phyloP scores from a whole-genome alignment of 305 asterid species.

The Solanum chacoense region DNA sequence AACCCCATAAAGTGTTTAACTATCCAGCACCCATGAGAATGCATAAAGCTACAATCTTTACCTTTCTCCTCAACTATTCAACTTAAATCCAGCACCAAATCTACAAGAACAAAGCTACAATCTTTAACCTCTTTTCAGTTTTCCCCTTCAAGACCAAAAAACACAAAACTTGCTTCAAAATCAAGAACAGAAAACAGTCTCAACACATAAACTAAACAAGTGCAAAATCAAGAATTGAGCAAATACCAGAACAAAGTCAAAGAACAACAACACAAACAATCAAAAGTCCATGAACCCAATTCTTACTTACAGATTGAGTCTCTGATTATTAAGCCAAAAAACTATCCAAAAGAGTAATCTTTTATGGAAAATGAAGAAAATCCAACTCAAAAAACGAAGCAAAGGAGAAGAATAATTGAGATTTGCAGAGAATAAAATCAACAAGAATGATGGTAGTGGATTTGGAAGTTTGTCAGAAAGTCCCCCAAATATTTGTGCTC shows the following conservation, averaged over 20 bases:
- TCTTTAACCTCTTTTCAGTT: conserved; percentile 11
- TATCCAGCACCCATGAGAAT: neutral
- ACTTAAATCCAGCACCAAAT: conserved; percentile 14
- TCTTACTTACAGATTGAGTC: neutral
- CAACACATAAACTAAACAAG: neutral
- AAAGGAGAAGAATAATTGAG: conserved; percentile 23
- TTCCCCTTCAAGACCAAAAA: neutral
- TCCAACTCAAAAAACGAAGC: conserved; percentile 26
- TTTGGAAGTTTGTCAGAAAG: conserved; percentile 40
- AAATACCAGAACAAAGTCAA: neutral
- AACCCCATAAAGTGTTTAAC: neutral
- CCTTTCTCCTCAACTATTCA: neutral
- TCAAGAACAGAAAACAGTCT: neutral
- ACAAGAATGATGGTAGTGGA: conserved; percentile 16
- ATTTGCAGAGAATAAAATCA: conserved; percentile 36
- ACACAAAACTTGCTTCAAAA: neutral
- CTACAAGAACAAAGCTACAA: conserved; percentile 25
- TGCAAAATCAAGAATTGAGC: neutral
- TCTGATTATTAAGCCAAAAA: conserved; percentile 14
- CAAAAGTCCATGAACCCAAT: neutral
- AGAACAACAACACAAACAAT: neutral
- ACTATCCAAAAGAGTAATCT: neutral
- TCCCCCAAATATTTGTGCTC: neutral
- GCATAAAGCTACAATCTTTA: neutral
- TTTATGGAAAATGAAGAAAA: conserved; percentile 11